These are phyloP conservation scores for Cryphonectria radicalis DNA, from an alignment of 2,329 filamentous ascomycete species.

Conservation along the genomic window DNA sequence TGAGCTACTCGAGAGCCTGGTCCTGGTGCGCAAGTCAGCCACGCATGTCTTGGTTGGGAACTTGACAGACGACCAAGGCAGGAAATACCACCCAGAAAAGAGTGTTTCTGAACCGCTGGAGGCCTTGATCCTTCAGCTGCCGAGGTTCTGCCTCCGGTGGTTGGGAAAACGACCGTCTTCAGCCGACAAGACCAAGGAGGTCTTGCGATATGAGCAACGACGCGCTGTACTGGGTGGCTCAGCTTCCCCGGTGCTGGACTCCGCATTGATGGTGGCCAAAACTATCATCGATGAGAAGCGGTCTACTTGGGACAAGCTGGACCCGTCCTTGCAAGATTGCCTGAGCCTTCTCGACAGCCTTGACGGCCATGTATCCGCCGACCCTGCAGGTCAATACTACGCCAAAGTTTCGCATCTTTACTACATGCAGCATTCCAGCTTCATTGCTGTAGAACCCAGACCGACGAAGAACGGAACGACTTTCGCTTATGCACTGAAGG, in stretches of 20 bases:
- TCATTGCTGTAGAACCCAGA: constrained; percentile 47
- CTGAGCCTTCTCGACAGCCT: constrained; percentile 57
- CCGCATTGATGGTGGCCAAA: constrained; percentile 61
- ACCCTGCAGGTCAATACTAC: constrained; percentile 51
- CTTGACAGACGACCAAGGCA: constrained; percentile 26
- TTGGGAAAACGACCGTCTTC: constrained; percentile 60
- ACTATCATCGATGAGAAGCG: constrained; percentile 51
- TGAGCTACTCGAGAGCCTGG: constrained; percentile 62
- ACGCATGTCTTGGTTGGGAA: constrained; percentile 50
- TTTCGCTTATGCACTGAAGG: constrained; percentile 49
- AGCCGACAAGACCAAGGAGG: constrained; percentile 58
- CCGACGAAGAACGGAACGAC: constrained; percentile 39
- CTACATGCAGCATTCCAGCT: constrained; percentile 59
- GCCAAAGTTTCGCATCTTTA: constrained; percentile 75
- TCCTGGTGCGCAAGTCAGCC: constrained; percentile 57
- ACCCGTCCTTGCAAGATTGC: constrained; percentile 62
- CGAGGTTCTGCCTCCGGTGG: constrained; percentile 65
- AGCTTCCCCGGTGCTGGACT: constrained; percentile 63
- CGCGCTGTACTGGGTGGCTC: constrained; percentile 56
- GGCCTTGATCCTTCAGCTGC: constrained; percentile 60
- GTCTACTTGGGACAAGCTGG: constrained; percentile 58
- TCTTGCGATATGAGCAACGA: constrained; percentile 65
- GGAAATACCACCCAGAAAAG: constrained; percentile 27
- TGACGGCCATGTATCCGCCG: constrained; percentile 43
- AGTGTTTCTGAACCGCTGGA: constrained; percentile 50